Evolutionary conservation across 495 filamentous ascomycete genomes (phyloP).

Genomic region (Penicillium coprophilum): DNA sequence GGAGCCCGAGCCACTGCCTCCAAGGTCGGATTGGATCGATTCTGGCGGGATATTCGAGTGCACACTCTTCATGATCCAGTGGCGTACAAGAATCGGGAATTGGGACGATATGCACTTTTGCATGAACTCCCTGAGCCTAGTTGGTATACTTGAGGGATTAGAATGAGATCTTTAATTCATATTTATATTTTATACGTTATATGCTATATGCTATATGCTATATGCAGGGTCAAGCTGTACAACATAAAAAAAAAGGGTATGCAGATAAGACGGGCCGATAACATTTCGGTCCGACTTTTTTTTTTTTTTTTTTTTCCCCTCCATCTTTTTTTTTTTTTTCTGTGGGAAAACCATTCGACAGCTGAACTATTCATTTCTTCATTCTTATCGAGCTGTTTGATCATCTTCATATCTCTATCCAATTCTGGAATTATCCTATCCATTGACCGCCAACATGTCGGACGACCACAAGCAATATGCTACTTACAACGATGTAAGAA

Average conservation of each 20-base stretch:
- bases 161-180: neutral
- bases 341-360: neutral
- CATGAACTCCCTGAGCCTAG: constrained; percentile 53
- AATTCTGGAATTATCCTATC: neutral
- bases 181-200: no score
- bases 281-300: neutral
- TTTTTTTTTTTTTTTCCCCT: constrained; percentile 2
- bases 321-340: neutral
- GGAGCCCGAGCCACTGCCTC: constrained; percentile 53
- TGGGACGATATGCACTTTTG: constrained; percentile 54
- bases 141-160: constrained; percentile 55
- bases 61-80: constrained; percentile 64
- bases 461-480: constrained; percentile 75
- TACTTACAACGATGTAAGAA: constrained; percentile 87
- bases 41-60: constrained; percentile 60
- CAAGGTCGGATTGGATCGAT: constrained; percentile 58
- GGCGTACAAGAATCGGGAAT: constrained; percentile 59
- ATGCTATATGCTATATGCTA: constrained; percentile 4
- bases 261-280: constrained; percentile 5
- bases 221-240: neutral
- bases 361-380: neutral
- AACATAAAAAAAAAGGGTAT: neutral
- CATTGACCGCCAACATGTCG: constrained; percentile 64
- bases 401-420: constrained; percentile 7
- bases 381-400: neutral